Evolutionary conservation across 495 filamentous ascomycete genomes (phyloP), one percentile per base, ranked within the genome.

Genomic region (Penicillium canariense): DNA sequence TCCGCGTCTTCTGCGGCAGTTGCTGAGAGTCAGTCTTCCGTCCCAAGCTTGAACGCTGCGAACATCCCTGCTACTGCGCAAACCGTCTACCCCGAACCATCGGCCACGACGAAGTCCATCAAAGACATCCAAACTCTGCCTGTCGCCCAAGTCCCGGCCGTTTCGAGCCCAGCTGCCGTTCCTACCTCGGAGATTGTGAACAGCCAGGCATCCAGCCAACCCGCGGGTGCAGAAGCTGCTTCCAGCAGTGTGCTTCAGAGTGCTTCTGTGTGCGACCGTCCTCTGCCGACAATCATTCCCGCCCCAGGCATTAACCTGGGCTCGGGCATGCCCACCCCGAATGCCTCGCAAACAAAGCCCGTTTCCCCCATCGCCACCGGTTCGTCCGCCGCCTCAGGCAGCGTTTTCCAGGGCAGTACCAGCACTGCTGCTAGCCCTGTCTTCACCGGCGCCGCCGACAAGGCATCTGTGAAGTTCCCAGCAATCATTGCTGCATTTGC

Each of bases 371-470:
- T 59, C 0, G 45, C 66, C 1, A 61, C 61, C 15, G 44, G 9
- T 48, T 32, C 15, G 22, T 57, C 57, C 1, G 23, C 49, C 1
- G 26, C 58, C 15, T 42, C 56, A 20, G 50, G 46, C 0, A 42
- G 36, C 53, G 26, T 35, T 23, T 27, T 44, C 43, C 35, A 45
- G 1, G 59, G 50, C 15, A 46, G 22, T 14, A 55, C 69, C 3
- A 58, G 61, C 14, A 54, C 50, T 15, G 62, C 62, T 15, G 28
- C 39, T 12, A 55, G 45, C 35, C 57, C 69, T 7, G 46, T 68
- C 14, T 72, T 70, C 48, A 74, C 71, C 8, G 66, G 65, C 9
- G 59, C 55, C 22, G 71, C 63, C 3, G 57, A 52, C 44, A 65
- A 52, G 44, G 20, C 67, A 23, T 63, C 60, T n/a, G n/a, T 64